Conservation (phyloP, 2,329 filamentous ascomycete genomes). For the Epichloe sibirici region DNA sequence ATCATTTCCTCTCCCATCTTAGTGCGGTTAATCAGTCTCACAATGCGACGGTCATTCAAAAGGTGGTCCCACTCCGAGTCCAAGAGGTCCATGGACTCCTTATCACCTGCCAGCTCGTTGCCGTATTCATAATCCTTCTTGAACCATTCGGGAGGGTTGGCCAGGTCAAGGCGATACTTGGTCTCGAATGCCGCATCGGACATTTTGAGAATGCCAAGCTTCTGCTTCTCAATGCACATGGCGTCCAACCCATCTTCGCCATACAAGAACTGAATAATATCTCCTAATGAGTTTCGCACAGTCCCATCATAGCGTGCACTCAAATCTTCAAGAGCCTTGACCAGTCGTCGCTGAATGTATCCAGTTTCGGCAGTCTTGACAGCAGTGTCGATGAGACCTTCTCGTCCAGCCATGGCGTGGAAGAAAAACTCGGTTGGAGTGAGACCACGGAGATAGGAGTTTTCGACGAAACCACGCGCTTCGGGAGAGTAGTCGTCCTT, state of each 20-base stretch:
- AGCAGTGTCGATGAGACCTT: conserved; percentile 98
- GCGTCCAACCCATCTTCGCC: conserved; percentile 95
- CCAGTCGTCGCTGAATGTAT: conserved; percentile 95
- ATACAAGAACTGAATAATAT: conserved; percentile 94
- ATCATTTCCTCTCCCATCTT: conserved; percentile 73
- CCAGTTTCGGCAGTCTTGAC: conserved; percentile 99
- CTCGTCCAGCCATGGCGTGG: conserved; percentile 99
- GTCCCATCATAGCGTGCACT: conserved; percentile 97
- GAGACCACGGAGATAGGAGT: conserved; percentile 90
- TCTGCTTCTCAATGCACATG: conserved; percentile 85
- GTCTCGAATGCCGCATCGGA: conserved; percentile 67
- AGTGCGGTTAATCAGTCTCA: conserved; percentile 55
- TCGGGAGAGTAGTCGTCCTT: conserved; percentile 99
- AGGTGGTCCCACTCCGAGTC: conserved; percentile 83
- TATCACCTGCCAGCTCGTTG: conserved; percentile 73
- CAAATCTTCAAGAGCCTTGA: conserved; percentile 95
- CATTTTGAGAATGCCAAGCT: conserved; percentile 73
- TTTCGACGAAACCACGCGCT: conserved; percentile 94
- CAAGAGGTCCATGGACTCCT: conserved; percentile 73
- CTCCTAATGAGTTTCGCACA: conserved; percentile 89
- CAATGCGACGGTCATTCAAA: conserved; percentile 56
- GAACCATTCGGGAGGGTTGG: conserved; percentile 48
- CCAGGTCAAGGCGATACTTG: conserved; percentile 71
- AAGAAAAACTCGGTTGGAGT: conserved; percentile 98
- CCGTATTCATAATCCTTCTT: conserved; percentile 55